Conservation (phyloP, 768 basidiomycete genomes). For the Xerocomellus chrysenteron region DNA sequence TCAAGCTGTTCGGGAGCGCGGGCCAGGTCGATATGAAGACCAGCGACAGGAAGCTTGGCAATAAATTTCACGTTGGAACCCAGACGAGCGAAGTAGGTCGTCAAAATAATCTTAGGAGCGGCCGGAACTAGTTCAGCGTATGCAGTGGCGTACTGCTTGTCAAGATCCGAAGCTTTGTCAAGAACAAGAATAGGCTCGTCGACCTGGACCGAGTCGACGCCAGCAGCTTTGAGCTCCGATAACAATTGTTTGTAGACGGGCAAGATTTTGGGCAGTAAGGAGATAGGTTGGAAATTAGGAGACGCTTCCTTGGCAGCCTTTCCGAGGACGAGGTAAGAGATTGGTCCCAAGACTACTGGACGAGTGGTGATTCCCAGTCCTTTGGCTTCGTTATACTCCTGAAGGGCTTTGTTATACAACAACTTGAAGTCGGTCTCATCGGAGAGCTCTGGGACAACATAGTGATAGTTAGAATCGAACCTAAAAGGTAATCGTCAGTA, state of each 20-base stretch:
- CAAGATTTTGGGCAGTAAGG: constrained; percentile 83
- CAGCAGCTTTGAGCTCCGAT: constrained; percentile 86
- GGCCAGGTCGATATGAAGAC: constrained; percentile 95
- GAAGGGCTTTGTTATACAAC: constrained; percentile 91
- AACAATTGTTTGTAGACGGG: constrained; percentile 92
- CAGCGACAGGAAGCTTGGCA: constrained; percentile 88
- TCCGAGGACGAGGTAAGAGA: constrained; percentile 93
- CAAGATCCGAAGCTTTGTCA: constrained; percentile 74
- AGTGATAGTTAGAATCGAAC: constrained; percentile 99
- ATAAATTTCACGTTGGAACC: constrained; percentile 87
- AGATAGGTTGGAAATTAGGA: constrained; percentile 85
- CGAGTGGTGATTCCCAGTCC: constrained; percentile 85
- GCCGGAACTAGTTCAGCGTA: constrained; percentile 81
- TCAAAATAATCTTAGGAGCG: constrained; percentile 88
- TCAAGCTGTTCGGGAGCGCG: constrained; percentile 91
- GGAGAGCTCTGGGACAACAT: constrained; percentile 95
- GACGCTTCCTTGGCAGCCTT: constrained; percentile 86
- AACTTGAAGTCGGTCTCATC: constrained; percentile 91
- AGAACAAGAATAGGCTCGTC: constrained; percentile 97
- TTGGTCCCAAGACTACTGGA: constrained; percentile 92
- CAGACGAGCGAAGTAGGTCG: constrained; percentile 97
- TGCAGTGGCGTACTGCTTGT: constrained; percentile 74
- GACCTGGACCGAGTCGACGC: constrained; percentile 92
- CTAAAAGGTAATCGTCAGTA: constrained; percentile 37
- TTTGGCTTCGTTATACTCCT: constrained; percentile 94